A percentile compares a stretch with the other conserved stretches of the same genome.
phyloP scores from a whole-genome alignment of 306 rosid species.

The Inga oerstediana region DNA sequence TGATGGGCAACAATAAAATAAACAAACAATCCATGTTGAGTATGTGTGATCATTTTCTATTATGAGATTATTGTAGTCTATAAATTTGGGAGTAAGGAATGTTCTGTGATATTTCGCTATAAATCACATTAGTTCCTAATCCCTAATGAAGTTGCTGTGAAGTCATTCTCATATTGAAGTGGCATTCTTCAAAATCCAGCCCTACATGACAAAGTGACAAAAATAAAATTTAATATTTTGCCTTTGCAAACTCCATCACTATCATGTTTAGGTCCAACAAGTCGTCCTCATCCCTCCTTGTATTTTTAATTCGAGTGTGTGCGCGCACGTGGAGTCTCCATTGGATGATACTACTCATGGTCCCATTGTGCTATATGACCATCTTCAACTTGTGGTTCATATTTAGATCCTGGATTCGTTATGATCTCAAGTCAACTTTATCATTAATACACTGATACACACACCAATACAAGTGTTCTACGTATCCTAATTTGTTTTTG shows the following conservation, averaged over 20 bases:
- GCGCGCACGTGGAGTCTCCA: not conserved
- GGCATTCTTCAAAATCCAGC: not conserved
- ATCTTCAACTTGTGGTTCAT: conserved; percentile 1
- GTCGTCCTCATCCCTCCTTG: not conserved
- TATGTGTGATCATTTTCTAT: not conserved
- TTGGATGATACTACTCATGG: not conserved
- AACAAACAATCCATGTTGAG: not conserved
- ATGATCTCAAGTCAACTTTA: not conserved
- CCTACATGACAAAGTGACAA: not conserved
- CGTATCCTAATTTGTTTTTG: not conserved
- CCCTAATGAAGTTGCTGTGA: not conserved
- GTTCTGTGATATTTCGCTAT: not conserved
- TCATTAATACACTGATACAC: not conserved
- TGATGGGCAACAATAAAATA: not conserved
- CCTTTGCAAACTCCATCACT: not conserved
- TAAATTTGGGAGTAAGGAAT: not conserved
- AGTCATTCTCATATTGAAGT: conserved; percentile 14
- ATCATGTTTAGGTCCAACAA: not conserved
- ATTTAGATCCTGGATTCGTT: conserved; percentile 2
- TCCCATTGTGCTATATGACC: not conserved
- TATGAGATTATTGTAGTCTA: not conserved
- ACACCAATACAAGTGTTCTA: not conserved
- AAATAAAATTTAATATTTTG: not conserved
- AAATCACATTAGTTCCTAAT: not conserved
- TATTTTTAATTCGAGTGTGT: not conserved